These are phyloP conservation scores for Solanum peruvianum DNA, from an alignment of 257 asterid genomes.

Conservation along the genomic window DNA sequence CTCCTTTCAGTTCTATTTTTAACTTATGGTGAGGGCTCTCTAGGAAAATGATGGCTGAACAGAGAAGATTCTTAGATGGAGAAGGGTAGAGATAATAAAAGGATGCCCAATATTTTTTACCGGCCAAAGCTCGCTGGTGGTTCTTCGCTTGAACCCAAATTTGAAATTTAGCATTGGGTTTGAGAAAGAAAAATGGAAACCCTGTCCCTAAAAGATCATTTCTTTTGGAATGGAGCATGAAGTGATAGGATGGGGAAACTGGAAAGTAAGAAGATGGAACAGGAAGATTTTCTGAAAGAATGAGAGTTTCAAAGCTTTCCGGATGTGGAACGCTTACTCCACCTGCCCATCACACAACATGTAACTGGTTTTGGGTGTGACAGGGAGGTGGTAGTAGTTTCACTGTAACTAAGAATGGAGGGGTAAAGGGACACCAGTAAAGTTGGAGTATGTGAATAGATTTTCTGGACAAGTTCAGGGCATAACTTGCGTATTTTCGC, in stretches of 20 bases:
- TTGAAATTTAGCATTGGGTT: neutral
- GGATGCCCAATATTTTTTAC: neutral
- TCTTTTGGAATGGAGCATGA: neutral
- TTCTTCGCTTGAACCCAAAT: neutral
- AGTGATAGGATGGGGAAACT: neutral
- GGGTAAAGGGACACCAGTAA: neutral
- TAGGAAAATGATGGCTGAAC: neutral
- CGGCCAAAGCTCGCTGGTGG: neutral
- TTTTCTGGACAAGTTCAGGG: neutral
- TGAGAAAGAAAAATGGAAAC: neutral
- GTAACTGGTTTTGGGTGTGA: neutral
- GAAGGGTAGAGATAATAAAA: neutral
- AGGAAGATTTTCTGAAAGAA: neutral
- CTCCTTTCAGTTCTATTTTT: neutral
- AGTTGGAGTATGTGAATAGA: neutral
- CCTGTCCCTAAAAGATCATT: neutral
- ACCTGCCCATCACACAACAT: neutral
- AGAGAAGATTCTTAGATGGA: neutral
- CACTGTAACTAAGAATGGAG: neutral
- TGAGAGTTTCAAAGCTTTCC: neutral
- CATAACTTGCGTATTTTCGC: neutral
- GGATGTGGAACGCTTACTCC: neutral
- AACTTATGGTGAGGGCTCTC: neutral
- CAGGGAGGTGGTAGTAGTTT: neutral
- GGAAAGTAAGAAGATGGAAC: neutral